Conservation (phyloP, 192 early-diverging fungal species). For the Backusella parvicylindrica region DNA sequence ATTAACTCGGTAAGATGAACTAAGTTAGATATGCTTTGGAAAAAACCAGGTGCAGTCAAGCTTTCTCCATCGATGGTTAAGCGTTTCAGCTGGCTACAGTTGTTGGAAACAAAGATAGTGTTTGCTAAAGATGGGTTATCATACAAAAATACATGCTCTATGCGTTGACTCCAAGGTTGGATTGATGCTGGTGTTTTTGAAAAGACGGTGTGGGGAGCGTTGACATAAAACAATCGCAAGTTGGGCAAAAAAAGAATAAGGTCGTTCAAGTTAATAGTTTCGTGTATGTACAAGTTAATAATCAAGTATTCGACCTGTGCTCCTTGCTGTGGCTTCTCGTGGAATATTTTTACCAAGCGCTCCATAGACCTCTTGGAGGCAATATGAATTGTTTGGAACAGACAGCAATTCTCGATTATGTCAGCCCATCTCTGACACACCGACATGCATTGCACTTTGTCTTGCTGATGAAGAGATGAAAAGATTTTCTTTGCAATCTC, state of each 20-base stretch:
- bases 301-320: background rate
- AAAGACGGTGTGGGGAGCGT: background rate
- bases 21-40: background rate
- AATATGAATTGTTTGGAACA: background rate
- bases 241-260: background rate
- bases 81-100: background rate
- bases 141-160: background rate
- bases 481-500: background rate
- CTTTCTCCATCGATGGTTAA: background rate
- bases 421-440: background rate
- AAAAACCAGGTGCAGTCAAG: background rate
- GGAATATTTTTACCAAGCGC: background rate
- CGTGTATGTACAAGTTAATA: background rate
- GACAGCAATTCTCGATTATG: background rate
- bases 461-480: background rate
- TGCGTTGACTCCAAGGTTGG: background rate
- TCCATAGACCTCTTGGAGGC: background rate
- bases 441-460: background rate
- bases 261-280: background rate
- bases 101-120: background rate
- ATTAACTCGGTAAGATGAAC: background rate
- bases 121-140: background rate
- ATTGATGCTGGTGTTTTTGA: background rate
- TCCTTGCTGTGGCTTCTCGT: background rate
- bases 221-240: background rate